Percentiles rank a stretch among this genome's conserved stretches.
These are phyloP conservation scores for Lentinula guzmanii DNA, from an alignment of 768 basidiomycete species.

Conservation along the genomic window DNA sequence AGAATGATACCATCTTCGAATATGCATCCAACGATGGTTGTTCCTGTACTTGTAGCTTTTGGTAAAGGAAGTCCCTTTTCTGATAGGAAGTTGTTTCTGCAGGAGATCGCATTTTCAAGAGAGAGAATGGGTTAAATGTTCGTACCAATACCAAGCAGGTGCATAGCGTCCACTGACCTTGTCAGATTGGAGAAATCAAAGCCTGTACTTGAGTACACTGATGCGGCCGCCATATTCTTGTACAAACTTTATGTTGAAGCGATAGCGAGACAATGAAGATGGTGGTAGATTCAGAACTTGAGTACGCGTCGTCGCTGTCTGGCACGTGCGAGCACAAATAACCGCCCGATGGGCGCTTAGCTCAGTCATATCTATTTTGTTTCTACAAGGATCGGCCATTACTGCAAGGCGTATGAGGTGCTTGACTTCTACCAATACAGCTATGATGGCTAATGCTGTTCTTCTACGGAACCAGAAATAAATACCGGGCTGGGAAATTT, in stretches of 20 bases:
- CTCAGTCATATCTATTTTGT: too few relatives aligned
- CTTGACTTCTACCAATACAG: too few relatives aligned
- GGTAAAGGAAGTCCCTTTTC: slow-evolving; percentile 70
- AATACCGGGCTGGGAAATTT: too few relatives aligned
- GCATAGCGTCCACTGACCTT: slow-evolving; percentile 33
- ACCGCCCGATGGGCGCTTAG: background rate
- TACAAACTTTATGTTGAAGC: background rate
- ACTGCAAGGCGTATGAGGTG: too few relatives aligned
- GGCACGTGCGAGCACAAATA: background rate
- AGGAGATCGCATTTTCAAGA: background rate
- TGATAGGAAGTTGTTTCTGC: slow-evolving; percentile 67
- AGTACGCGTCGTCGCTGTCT: background rate
- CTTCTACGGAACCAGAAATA: too few relatives aligned
- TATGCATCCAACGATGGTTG: slow-evolving; percentile 95
- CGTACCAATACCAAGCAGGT: too few relatives aligned
- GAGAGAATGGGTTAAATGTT: too few relatives aligned
- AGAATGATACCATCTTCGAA: slow-evolving; percentile 91
- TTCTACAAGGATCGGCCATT: too few relatives aligned
- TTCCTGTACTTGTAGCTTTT: slow-evolving; percentile 89
- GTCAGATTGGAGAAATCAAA: slow-evolving; percentile 77
- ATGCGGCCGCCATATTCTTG: slow-evolving; percentile 37
- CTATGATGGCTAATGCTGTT: background rate
- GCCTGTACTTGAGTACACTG: slow-evolving; percentile 47
- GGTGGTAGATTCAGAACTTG: background rate
- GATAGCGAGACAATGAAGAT: background rate